Base-by-base conservation (phyloP, 78 protist species). In the Cyanophora paradoxa region DNA sequence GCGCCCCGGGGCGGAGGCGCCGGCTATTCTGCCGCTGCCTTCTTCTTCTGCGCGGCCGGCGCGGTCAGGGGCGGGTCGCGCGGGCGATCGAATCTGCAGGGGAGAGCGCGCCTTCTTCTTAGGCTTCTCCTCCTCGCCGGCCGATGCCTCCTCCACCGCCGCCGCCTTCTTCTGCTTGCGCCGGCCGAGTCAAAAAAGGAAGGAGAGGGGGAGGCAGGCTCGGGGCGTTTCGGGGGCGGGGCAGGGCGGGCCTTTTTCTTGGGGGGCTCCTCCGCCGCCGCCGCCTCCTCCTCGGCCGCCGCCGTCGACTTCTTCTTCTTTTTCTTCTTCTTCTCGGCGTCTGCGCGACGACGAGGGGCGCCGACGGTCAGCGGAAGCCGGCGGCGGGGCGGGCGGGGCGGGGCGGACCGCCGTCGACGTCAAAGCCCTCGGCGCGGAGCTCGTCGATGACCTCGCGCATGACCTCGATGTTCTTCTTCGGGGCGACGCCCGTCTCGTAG, bases 401-500 rank as follows among this genome's bases (percentile, higher is more conserved):
- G 6, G 48, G 48, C 22, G 10, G 6, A 42, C 6, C 22, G 39
- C 46, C 34, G 14, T 28, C 46, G 40, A 24, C 62, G 37, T 30
- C 33, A 20, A 10, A 44, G 37, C 10, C 20, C 28, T 5, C 59
- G 14, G 67, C 74, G 71, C 46, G 1, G 33, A 26, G 33, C 42
- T 63, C 76, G 17, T 30, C 61, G 28, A 76, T 1, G 24, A 36
- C 86, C 56, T 81, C 82, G 73, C 65, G 54, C 96, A 94, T 94
- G 34, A 85, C 93, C 54, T 90, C 95, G n/a, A 86, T 26, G 73
- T 91, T 91, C 79, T 85, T 92, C 61, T 65, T 41, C 54, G 92
- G 94, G 20, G 92, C 48, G 30, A 44, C 80, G 70, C 99, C 97
- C 30, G 74, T 70, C 41, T 78, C 77, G 84, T 76, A 93, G 72